Base-by-base conservation (phyloP, 2,329 filamentous ascomycete genomes). In the Teratosphaeria epicoccoides region DNA sequence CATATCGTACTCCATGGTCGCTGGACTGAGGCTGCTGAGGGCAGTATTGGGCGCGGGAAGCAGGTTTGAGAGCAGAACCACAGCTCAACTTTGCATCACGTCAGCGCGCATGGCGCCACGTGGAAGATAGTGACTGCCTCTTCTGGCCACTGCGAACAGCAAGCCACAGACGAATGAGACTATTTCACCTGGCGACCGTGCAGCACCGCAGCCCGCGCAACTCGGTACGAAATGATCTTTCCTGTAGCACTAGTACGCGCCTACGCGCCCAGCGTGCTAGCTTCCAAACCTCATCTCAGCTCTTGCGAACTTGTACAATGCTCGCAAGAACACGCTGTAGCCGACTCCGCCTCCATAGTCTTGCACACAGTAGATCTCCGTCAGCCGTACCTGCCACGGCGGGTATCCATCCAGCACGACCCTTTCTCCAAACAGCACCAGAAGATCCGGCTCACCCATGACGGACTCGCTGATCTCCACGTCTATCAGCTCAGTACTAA, bases 341-440 rank as follows among this genome's bases (percentile, higher is more conserved):
- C 89, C 89, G 17, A 98, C 90, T 1, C 83, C 83, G 56, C 58
- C 62, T 9, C 51, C 54, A 50, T 66, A 59, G 49, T 62, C 55
- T 47, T 57, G 58, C 47, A 79, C 79, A 67, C 74, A 81, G 66
- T 90, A 96, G 52, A 98, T 96, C 75, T 98, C 93, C 0, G 90
- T 96, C 65, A 98, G 73, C 43, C 93, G 81, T 55, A 97, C 80
- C 71, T 96, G 93, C 93, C 93, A 98, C 1, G 93, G 93, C 9
- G 93, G 93, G 67, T 97, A 98, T 9, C 93, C 89, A 50, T 88
- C 84, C 44, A 98, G 72, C 66, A 89, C 84, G 50, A 97, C 82
- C 47, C 83, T 81, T 3, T 90, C 87, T 1, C 85, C 83, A 67
- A 98, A 98, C 7, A 95, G 73, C 50, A 98, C 80, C 53, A 98